phyloP scores from a whole-genome alignment of 805 yeast genomes.

The Lipomyces orientalis region DNA sequence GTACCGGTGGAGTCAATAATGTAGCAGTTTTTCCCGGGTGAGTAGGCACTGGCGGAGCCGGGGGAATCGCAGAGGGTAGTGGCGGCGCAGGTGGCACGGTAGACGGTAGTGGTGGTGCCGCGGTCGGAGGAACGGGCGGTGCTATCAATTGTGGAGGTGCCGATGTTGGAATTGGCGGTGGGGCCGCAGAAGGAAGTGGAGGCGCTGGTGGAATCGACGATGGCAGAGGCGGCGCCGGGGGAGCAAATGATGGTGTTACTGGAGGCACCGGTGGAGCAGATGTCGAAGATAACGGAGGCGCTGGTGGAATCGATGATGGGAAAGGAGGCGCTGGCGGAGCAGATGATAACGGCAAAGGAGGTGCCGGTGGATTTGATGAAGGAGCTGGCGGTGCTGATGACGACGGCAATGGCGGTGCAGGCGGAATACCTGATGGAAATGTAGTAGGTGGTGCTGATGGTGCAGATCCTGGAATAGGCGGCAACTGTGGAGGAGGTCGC shows the following conservation, averaged over 20 bases:
- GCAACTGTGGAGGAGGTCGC: slow-evolving; percentile 6
- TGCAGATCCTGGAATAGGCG: slow-evolving; percentile 23
- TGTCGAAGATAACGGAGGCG: slow-evolving; percentile 21
- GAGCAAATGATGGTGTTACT: slow-evolving; percentile 17
- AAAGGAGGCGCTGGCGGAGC: slow-evolving; percentile 35
- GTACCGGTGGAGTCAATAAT: slow-evolving; percentile 4
- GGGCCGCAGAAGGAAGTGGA: slow-evolving; percentile 37
- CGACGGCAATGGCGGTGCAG: slow-evolving; percentile 15
- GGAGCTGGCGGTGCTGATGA: neutral
- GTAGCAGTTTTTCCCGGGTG: slow-evolving; percentile 17
- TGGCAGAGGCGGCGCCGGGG: slow-evolving; percentile 46
- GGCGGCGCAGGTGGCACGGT: slow-evolving; percentile 12
- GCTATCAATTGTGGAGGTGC: slow-evolving; percentile 38
- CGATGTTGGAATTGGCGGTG: slow-evolving; percentile 35
- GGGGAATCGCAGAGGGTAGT: slow-evolving; percentile 33
- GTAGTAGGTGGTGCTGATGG: slow-evolving; percentile 16
- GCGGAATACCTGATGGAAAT: slow-evolving; percentile 8
- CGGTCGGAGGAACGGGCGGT: slow-evolving; percentile 41
- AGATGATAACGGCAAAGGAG: slow-evolving; percentile 26
- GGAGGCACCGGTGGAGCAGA: slow-evolving; percentile 9
- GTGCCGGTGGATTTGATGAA: slow-evolving; percentile 7
- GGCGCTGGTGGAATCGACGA: slow-evolving; percentile 39
- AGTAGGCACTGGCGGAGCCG: slow-evolving; percentile 34
- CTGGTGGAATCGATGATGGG: slow-evolving; percentile 23
- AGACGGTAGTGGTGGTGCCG: slow-evolving; percentile 36